phyloP scores from a whole-genome alignment of 306 rosid genomes.

The Prunus mongolica region DNA sequence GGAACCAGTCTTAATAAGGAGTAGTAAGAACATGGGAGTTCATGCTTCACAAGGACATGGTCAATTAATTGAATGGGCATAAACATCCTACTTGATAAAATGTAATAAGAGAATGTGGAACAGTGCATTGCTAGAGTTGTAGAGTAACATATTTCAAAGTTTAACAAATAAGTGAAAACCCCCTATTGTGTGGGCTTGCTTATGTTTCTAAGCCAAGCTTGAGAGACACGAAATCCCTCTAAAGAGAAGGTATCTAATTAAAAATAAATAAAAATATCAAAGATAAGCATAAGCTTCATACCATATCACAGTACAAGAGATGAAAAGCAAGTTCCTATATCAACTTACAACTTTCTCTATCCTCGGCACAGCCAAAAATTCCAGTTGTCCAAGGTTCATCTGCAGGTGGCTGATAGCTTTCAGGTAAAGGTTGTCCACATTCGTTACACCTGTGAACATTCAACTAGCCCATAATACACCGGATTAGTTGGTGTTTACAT shows the following conservation, averaged over 20 bases:
- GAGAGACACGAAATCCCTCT: not conserved
- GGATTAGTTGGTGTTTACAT: conserved; percentile 11
- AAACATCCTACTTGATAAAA: not conserved
- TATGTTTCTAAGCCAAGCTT: not conserved
- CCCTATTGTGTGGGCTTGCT: not conserved
- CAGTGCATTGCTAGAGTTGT: not conserved
- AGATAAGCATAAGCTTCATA: not conserved
- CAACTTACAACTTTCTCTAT: conserved; percentile 85
- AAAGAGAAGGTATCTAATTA: not conserved
- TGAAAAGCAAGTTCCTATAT: conserved; percentile 14
- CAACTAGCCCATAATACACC: conserved; percentile 43
- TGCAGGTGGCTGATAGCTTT: conserved; percentile 84
- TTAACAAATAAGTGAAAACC: not conserved
- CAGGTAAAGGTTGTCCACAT: conserved; percentile 91
- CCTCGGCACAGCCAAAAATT: conserved; percentile 85
- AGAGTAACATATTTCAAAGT: not conserved
- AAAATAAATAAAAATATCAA: not conserved
- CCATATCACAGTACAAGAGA: not conserved
- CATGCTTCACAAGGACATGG: not conserved
- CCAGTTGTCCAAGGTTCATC: conserved; percentile 99
- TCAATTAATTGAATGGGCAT: not conserved
- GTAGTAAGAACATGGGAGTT: not conserved
- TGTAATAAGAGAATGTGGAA: not conserved
- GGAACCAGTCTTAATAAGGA: not conserved
- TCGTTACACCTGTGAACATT: conserved; percentile 72